Conservation (phyloP, 495 filamentous ascomycete genomes). For the Poronia punctata region DNA sequence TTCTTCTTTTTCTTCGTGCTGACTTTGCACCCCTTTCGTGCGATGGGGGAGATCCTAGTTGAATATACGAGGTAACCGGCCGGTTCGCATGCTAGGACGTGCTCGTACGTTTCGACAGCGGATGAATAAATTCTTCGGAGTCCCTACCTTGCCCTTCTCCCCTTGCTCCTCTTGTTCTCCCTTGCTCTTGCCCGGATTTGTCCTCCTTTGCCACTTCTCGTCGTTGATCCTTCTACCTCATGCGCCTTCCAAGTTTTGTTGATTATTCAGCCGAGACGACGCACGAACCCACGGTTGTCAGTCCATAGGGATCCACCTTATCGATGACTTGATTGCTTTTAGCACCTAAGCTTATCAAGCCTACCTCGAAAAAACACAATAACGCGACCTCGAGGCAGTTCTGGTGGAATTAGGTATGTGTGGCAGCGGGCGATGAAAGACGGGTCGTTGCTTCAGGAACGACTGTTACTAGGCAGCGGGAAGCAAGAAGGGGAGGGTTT, state of each 20-base stretch:
- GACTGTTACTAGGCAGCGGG: constrained; percentile 16
- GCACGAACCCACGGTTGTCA: not conserved
- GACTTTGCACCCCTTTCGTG: constrained; percentile 10
- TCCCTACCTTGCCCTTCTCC: not conserved
- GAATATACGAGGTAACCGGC: constrained; percentile 3
- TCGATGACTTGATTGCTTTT: no score
- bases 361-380: no score
- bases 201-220: no score
- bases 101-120: constrained; percentile 2
- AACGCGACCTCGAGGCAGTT: constrained; percentile 1
- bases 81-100: constrained; percentile 6
- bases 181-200: no score
- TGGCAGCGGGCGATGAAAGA: constrained; percentile 10
- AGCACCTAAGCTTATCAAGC: no score
- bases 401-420: constrained; percentile 20
- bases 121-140: not conserved
- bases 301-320: no score
- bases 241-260: not conserved
- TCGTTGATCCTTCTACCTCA: no score
- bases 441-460: constrained; percentile 11
- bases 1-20: no score
- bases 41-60: constrained; percentile 2
- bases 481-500: constrained; percentile 25
- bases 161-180: no score
- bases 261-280: constrained; percentile 4